Evolutionary conservation across 805 yeast species (phyloP).

Genomic region (Lachancea nothofagi): DNA sequence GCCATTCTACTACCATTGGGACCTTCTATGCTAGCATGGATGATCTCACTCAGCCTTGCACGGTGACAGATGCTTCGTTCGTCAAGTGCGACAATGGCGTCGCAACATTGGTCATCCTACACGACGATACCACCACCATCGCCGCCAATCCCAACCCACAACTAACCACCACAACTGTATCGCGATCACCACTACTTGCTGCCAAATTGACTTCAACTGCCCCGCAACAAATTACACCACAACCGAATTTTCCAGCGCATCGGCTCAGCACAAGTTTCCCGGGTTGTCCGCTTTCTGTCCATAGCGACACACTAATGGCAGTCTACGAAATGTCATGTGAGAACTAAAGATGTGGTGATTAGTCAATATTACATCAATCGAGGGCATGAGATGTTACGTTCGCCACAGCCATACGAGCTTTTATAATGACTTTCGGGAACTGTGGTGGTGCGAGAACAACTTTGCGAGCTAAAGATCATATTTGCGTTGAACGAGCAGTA

Average conservation of each 20-base stretch:
- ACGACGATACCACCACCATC: neutral
- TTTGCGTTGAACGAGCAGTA: too few species aligned
- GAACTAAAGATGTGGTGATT: neutral
- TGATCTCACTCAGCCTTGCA: too few species aligned
- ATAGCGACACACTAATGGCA: neutral
- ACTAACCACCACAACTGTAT: neutral
- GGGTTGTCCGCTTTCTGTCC: conserved; percentile 2
- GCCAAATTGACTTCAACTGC: neutral
- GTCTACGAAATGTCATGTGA: conserved; percentile 7
- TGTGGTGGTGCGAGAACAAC: neutral
- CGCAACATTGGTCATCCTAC: neutral
- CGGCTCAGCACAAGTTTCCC: neutral
- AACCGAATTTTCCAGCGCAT: neutral
- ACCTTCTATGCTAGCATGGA: too few species aligned
- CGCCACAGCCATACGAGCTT: too few species aligned
- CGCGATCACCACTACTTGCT: neutral
- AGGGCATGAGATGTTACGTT: too few species aligned
- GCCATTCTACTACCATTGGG: too few species aligned
- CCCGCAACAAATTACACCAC: too few species aligned
- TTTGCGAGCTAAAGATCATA: too few species aligned
- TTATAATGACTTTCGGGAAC: too few species aligned
- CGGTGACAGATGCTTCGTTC: neutral
- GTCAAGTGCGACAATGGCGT: neutral
- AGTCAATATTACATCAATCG: neutral
- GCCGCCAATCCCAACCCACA: neutral